phyloP scores from a whole-genome alignment of 257 asterid species.

The Mitragyna speciosa region DNA sequence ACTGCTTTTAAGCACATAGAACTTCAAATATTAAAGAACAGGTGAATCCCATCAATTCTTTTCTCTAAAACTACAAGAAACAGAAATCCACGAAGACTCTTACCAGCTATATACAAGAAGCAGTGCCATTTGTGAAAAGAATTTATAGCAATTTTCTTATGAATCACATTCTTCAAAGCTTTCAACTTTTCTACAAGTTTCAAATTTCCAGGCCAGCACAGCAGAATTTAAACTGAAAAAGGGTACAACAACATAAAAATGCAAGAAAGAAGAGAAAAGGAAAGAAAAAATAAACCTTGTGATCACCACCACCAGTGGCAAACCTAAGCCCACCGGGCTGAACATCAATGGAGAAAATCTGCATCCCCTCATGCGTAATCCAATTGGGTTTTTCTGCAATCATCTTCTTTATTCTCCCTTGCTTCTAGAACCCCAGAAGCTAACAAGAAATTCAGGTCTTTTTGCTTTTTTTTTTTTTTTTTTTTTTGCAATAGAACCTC shows the following conservation, averaged over 20 bases:
- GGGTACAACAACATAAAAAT: neutral
- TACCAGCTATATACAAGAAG: neutral
- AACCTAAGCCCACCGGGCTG: slow-evolving; percentile 98
- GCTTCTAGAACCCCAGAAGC: slow-evolving; percentile 14
- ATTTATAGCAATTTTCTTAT: neutral
- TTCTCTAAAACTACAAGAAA: neutral
- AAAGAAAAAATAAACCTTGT: slow-evolving; percentile 51
- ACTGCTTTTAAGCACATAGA: neutral
- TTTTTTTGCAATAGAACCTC: slow-evolving; percentile 36
- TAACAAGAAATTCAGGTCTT: neutral
- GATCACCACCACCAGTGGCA: slow-evolving; percentile 98
- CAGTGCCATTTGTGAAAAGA: slow-evolving; percentile 1
- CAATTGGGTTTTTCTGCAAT: slow-evolving; percentile 87
- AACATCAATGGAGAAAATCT: slow-evolving; percentile 90
- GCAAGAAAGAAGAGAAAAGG: neutral
- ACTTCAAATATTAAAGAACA: neutral
- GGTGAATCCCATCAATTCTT: neutral
- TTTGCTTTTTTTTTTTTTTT: slow-evolving; percentile 12
- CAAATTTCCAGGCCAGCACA: neutral
- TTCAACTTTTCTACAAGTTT: neutral
- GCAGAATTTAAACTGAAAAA: neutral
- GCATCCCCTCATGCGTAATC: slow-evolving; percentile 83
- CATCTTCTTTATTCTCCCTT: slow-evolving; percentile 47
- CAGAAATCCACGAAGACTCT: neutral
- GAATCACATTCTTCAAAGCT: slow-evolving; percentile 2